Evolutionary conservation across 2,329 filamentous ascomycete species (phyloP).

Genomic region (Calonectria crousiana): DNA sequence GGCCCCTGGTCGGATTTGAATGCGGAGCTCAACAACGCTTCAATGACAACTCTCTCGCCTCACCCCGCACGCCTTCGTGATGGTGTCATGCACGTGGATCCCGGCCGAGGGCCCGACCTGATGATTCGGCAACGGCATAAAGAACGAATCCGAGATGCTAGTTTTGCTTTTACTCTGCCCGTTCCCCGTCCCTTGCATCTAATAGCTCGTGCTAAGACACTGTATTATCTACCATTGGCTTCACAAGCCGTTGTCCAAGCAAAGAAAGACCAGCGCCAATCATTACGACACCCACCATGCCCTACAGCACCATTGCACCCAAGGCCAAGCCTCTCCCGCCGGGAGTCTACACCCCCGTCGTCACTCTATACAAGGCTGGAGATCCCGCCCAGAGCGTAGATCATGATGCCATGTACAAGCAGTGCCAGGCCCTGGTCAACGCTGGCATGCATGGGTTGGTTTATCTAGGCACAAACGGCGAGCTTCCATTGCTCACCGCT

Average conservation of each 20-base stretch:
- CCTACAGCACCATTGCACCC: constrained; percentile 45
- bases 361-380: constrained; percentile 58
- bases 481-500: constrained; percentile 55
- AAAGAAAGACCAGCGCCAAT: neutral
- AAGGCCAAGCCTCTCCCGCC: constrained; percentile 55
- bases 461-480: constrained; percentile 60
- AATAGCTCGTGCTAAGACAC: neutral
- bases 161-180: neutral
- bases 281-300: constrained; percentile 35
- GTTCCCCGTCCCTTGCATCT: neutral
- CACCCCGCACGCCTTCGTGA: neutral
- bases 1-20: neutral
- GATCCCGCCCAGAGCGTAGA: constrained; percentile 55
- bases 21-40: neutral
- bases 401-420: constrained; percentile 57
- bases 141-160: neutral
- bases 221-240: neutral
- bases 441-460: constrained; percentile 60
- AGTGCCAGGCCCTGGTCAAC: constrained; percentile 55
- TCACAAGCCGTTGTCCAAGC: neutral
- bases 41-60: neutral
- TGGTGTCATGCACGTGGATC: constrained; percentile 8
- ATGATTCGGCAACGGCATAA: constrained; percentile 9
- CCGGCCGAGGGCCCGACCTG: constrained; percentile 22
- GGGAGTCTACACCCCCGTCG: constrained; percentile 61